phyloP scores from a whole-genome alignment of 441 rosid genomes.

The Mallotus japonicus region DNA sequence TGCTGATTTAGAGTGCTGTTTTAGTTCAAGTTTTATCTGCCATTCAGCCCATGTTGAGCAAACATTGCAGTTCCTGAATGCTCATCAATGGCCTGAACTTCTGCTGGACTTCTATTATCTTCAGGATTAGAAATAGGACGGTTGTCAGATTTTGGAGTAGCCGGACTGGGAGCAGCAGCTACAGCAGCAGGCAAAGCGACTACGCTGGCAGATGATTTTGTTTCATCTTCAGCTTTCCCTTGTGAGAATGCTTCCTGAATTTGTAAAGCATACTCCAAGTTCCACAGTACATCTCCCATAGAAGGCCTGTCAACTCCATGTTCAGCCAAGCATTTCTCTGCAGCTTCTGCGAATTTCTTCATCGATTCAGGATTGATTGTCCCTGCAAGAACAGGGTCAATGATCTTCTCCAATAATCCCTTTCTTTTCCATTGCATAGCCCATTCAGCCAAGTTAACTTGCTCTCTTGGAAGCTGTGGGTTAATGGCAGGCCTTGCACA shows the following conservation, averaged over 20 bases:
- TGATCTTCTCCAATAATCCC: constrained; percentile 71
- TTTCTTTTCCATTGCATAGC: constrained; percentile 92
- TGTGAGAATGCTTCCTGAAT: constrained; percentile 71
- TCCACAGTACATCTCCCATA: constrained; percentile 97
- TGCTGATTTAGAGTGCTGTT: not conserved
- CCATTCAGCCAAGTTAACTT: constrained; percentile 91
- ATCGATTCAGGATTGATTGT: constrained; percentile 70
- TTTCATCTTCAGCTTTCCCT: constrained; percentile 56
- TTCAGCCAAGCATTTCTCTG: constrained; percentile 87
- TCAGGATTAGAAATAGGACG: constrained; percentile 37
- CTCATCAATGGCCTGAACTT: constrained; percentile 41
- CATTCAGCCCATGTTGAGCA: constrained; percentile 51
- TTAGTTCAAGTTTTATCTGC: constrained; percentile 38
- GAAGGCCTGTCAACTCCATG: constrained; percentile 84
- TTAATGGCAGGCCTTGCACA: constrained; percentile 79
- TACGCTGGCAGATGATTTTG: constrained; percentile 25
- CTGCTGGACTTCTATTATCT: constrained; percentile 37
- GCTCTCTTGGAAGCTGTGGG: constrained; percentile 73
- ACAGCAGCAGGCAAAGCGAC: constrained; percentile 25
- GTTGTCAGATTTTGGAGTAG: constrained; percentile 30
- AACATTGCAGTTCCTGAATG: constrained; percentile 69
- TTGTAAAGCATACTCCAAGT: constrained; percentile 89
- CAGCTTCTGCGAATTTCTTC: constrained; percentile 86
- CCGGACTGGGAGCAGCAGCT: constrained; percentile 18
- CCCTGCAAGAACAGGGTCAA: constrained; percentile 68